phyloP scores from a whole-genome alignment of 2,329 filamentous ascomycete genomes.

The Stagonosporopsis chrysanthemi region DNA sequence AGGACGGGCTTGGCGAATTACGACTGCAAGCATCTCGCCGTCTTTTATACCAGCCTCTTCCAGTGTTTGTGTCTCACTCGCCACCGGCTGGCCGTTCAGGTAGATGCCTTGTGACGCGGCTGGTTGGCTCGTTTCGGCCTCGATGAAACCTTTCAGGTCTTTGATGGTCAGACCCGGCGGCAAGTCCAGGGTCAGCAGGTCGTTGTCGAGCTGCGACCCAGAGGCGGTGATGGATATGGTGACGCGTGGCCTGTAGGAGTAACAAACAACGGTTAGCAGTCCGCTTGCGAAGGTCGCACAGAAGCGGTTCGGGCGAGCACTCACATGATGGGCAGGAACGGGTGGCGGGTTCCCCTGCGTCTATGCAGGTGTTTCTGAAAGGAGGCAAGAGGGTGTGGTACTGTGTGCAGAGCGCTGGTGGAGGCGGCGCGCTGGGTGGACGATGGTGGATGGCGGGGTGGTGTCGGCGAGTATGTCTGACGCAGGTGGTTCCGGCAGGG shows the following conservation, averaged over 20 bases:
- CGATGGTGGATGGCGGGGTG: constrained; percentile 27
- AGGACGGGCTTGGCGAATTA: constrained; percentile 61
- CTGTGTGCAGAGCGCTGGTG: constrained; percentile 30
- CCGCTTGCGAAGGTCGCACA: constrained; percentile 44
- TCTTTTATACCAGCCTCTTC: constrained; percentile 81
- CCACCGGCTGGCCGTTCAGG: constrained; percentile 84
- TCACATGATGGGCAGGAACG: constrained; percentile 44
- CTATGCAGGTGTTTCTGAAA: constrained; percentile 46
- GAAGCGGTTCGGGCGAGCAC: constrained; percentile 38
- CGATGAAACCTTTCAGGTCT: constrained; percentile 85
- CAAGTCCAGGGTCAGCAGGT: constrained; percentile 83
- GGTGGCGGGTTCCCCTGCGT: constrained; percentile 26
- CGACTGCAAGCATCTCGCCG: constrained; percentile 90
- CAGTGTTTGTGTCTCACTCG: constrained; percentile 80
- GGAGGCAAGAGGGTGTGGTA: constrained; percentile 43
- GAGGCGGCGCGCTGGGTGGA: constrained; percentile 15
- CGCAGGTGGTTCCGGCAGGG: constrained; percentile 29
- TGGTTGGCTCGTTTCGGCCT: constrained; percentile 80
- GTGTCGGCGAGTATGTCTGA: constrained; percentile 22
- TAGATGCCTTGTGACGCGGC: constrained; percentile 81
- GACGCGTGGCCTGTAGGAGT: constrained; percentile 72
- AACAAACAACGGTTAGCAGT: constrained; percentile 38
- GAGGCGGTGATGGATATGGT: constrained; percentile 84
- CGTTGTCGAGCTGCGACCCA: constrained; percentile 70
- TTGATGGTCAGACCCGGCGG: constrained; percentile 82